These are phyloP conservation scores for Epichloe amarillans DNA, from an alignment of 2,329 filamentous ascomycete species.

Conservation along the genomic window DNA sequence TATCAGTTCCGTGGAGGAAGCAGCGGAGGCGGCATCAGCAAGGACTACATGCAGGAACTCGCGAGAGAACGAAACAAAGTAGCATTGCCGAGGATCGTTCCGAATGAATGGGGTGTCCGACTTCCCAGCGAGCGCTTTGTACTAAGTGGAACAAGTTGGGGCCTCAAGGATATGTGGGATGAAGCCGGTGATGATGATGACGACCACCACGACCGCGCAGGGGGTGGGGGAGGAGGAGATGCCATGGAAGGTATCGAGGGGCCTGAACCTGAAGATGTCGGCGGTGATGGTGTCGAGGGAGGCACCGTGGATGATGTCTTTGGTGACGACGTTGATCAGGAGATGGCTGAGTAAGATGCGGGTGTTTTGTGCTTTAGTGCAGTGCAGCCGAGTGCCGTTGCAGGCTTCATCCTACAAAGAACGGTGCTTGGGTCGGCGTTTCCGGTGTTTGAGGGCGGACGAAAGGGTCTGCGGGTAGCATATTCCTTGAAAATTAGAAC, in stretches of 20 bases:
- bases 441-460: conserved; percentile 3
- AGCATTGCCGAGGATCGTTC: conserved; percentile 46
- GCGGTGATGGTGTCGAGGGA: conserved; percentile 33
- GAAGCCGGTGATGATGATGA: conserved; percentile 31
- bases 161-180: conserved; percentile 45
- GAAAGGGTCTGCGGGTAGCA: neutral
- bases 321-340: conserved; percentile 40
- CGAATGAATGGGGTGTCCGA: conserved; percentile 54
- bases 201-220: conserved; percentile 28
- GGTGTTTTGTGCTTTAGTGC: neutral
- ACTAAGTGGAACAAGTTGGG: conserved; percentile 52
- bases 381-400: neutral
- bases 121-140: conserved; percentile 57
- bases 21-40: conserved; percentile 42
- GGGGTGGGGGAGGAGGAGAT: conserved; percentile 28
- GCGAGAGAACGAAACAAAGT: conserved; percentile 57
- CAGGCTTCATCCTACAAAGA: neutral
- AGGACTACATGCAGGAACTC: conserved; percentile 67
- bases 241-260: conserved; percentile 36
- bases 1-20: conserved; percentile 53
- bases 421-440: conserved; percentile 4
- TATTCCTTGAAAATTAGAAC: neutral
- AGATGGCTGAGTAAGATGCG: conserved; percentile 36
- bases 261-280: conserved; percentile 27
- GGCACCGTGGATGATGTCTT: conserved; percentile 43